Evolutionary conservation across 2,329 filamentous ascomycete species (phyloP).

Genomic region (Furcasterigmium furcatum): DNA sequence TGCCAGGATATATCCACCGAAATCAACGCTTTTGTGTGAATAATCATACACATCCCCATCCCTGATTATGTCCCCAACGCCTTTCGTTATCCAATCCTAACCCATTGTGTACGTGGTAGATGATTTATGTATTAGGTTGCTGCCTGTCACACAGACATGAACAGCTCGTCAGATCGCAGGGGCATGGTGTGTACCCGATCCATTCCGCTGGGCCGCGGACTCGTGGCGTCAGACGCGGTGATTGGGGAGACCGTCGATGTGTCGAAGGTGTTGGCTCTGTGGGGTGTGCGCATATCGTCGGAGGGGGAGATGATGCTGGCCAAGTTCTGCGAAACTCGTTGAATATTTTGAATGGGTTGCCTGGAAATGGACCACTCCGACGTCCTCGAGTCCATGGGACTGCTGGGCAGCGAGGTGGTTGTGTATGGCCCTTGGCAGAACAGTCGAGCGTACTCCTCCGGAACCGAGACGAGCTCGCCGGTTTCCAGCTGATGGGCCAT

Average conservation of each 20-base stretch:
- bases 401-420: not conserved
- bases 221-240: constrained; percentile 10
- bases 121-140: too few species aligned
- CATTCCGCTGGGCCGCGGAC: constrained; percentile 10
- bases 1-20: too few species aligned
- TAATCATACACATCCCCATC: too few species aligned
- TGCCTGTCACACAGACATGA: constrained; percentile 18
- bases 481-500: constrained; percentile 11
- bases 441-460: constrained; percentile 24
- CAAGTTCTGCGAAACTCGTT: too few species aligned
- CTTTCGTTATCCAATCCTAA: too few species aligned
- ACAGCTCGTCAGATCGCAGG: constrained; percentile 39
- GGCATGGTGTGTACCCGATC: constrained; percentile 26
- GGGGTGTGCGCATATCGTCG: not conserved
- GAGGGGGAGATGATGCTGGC: not conserved
- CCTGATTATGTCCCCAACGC: too few species aligned
- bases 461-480: constrained; percentile 29
- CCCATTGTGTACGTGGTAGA: too few species aligned
- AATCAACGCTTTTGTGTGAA: too few species aligned
- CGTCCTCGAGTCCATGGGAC: not conserved
- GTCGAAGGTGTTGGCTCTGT: not conserved
- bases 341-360: not conserved
- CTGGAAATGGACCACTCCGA: not conserved
- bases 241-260: constrained; percentile 7
- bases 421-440: not conserved